Conservation (phyloP, 148 eudicot species). For the Agrostemma githago region DNA sequence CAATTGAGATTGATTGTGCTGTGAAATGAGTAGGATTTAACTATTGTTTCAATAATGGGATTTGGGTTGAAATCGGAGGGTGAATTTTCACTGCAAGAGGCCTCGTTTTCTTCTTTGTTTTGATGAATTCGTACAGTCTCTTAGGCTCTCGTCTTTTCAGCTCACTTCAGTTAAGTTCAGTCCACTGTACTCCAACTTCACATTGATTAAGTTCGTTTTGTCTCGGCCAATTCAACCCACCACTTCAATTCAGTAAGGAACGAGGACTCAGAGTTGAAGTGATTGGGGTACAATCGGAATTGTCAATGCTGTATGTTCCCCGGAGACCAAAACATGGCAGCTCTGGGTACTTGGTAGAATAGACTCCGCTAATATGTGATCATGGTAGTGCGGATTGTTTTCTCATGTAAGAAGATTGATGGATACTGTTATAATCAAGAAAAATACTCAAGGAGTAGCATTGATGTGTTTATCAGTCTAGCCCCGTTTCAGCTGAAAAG, state of each 20-base stretch:
- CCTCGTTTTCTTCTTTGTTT: neutral
- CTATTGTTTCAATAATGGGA: neutral
- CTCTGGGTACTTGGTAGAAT: constrained; percentile 5
- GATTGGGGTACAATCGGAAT: neutral
- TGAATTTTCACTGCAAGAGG: no score
- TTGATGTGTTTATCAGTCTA: neutral
- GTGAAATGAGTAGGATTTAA: no score
- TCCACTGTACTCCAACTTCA: no score
- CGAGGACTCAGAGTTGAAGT: no score
- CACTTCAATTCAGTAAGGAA: no score
- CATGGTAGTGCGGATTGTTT: neutral
- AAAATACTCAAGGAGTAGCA: neutral
- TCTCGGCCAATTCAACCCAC: no score
- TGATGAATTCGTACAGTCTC: neutral
- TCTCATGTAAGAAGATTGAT: neutral
- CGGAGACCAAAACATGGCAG: neutral
- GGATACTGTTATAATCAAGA: neutral
- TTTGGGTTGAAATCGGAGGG: neutral
- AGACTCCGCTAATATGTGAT: neutral
- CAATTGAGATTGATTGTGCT: no score
- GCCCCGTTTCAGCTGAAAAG: no score
- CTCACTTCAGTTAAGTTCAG: no score
- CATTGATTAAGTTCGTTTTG: no score
- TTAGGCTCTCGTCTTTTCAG: no score
- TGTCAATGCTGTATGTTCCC: neutral